Percentiles rank a stretch among this genome's conserved stretches.
phyloP scores from a whole-genome alignment of 1,139 yeast genomes.

The Pichia kudriavzevii region DNA sequence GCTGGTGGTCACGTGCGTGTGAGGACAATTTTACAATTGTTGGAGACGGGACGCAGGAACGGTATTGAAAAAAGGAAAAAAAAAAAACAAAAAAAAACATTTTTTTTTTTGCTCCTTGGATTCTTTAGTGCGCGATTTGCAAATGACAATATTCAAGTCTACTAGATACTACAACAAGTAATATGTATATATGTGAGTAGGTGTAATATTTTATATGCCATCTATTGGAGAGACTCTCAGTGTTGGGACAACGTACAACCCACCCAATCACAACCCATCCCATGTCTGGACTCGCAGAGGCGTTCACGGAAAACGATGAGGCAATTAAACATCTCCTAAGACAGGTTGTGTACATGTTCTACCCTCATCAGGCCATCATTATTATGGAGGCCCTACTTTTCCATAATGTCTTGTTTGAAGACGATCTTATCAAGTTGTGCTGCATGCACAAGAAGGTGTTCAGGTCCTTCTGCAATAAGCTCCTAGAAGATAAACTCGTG shows the following conservation, averaged over 20 bases:
- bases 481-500: constrained; percentile 75
- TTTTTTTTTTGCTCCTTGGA: too few species aligned
- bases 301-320: constrained; percentile 14
- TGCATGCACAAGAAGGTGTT: constrained; percentile 85
- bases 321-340: constrained; percentile 28
- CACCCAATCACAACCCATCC: neutral
- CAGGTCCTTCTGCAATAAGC: constrained; percentile 69
- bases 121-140: too few species aligned
- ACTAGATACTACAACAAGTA: too few species aligned
- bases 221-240: too few species aligned
- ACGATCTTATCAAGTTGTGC: constrained; percentile 71
- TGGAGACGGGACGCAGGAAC: too few species aligned
- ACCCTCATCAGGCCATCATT: constrained; percentile 74
- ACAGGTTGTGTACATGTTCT: constrained; percentile 81
- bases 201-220: too few species aligned
- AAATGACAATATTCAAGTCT: too few species aligned
- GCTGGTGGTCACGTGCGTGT: too few species aligned
- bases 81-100: too few species aligned
- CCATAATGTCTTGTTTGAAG: constrained; percentile 92
- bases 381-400: constrained; percentile 83
- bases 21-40: too few species aligned
- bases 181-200: too few species aligned
- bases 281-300: constrained; percentile 13
- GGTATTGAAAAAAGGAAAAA: too few species aligned
- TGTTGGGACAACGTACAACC: neutral